Evolutionary conservation across 768 basidiomycete genomes (phyloP), one percentile per base, ranked within the genome.

Genomic region (Panus rudis): DNA sequence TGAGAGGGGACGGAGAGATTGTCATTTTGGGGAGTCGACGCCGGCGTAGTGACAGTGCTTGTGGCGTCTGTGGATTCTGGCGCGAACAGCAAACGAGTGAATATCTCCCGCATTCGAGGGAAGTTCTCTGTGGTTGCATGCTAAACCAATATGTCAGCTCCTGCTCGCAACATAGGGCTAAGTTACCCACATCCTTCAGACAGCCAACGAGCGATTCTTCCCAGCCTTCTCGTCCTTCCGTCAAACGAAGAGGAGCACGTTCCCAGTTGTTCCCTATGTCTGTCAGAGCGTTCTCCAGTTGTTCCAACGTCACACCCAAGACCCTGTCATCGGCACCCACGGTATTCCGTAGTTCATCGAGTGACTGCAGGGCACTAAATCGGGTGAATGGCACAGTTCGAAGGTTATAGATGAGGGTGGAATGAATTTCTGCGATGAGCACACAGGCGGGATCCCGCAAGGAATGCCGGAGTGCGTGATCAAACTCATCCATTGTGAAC

Each of bases 401-500:
- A 17, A 91, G 72, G 55, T 89, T 81, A 63, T 92, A 94, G 43
- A 97, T 84, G 34, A 99, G 77, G 1, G 80, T 77, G 2, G 89
- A 81, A 63, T 98, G 92, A 35, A 92, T 74, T 65, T 99, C 96
- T 40, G 79, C 79, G 32, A 98, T 75, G 34, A 99, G 69, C 14
- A 73, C 55, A 53, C 91, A 93, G 3, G 81, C 75, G 3, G 78
- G 70, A 41, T 94, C 87, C 37, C 64, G 47, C 37, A 71, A 62
- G 23, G 76, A 71, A 63, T 98, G 94, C 38, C 83, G 81, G 23
- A 98, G 68, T 0, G 92, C 84, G 45, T 80, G 76, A 57, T 92
- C 92, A 59, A 85, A 88, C 57, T 98, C 94, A 61, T 99, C 96
- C 54, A 99, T 69, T 0, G 92, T 84, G 60, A 97, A 88, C 11